A percentile compares a stretch with the other conserved stretches of the same genome.
Conservation (phyloP, 176 grass and related monocot species). For the Elaeis guineensis region DNA sequence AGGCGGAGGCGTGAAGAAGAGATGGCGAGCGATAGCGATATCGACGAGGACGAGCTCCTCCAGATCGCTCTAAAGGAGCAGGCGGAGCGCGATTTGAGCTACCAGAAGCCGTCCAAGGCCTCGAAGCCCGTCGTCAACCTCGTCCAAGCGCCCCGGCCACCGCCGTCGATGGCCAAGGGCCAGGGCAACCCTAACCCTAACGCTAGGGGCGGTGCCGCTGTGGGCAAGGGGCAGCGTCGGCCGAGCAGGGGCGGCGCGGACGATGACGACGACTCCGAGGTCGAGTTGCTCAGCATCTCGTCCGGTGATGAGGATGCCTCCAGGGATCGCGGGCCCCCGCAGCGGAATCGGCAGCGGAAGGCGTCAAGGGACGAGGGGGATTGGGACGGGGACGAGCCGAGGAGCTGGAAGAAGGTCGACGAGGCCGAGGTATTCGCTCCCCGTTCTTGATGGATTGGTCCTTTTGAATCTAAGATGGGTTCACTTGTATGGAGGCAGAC, state of each 20-base stretch:
- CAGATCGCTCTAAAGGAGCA: constrained; percentile 97
- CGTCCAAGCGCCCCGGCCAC: constrained; percentile 44
- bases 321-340: constrained; percentile 44
- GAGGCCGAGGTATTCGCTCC: constrained; percentile 67
- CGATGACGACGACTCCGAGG: constrained; percentile 90
- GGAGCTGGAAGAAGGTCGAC: constrained; percentile 96
- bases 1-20: background rate
- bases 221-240: constrained; percentile 18
- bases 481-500: no score
- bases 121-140: constrained; percentile 91
- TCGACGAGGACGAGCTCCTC: constrained; percentile 95
- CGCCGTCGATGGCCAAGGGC: constrained; percentile 14
- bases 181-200: constrained; percentile 7
- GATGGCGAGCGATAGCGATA: constrained; percentile 87
- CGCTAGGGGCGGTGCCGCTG: constrained; percentile 13
- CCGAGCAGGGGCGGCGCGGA: constrained; percentile 51
- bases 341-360: constrained; percentile 34
- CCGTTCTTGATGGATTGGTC: no score
- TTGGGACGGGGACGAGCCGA: constrained; percentile 75
- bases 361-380: constrained; percentile 68
- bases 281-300: constrained; percentile 91
- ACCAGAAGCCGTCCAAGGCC: constrained; percentile 56
- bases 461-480: no score
- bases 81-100: constrained; percentile 75
- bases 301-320: constrained; percentile 81